phyloP scores from a whole-genome alignment of 192 early-diverging fungal species.

The Coemansia sp. region DNA sequence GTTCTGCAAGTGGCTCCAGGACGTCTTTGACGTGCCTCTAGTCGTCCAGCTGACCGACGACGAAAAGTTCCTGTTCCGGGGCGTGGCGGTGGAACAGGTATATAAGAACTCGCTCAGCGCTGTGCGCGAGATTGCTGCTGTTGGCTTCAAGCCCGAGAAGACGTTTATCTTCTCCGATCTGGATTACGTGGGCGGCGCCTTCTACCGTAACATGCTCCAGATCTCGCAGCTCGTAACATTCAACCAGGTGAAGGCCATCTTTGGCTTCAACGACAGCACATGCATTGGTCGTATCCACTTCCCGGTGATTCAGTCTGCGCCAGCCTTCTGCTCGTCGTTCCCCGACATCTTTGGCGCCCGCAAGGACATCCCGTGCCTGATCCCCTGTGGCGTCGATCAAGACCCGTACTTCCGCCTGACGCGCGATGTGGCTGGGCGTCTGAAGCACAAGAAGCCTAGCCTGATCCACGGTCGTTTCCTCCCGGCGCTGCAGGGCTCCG shows the following conservation, averaged over 20 bases:
- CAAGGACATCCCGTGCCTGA: constrained; percentile 90
- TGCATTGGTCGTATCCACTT: constrained; percentile 94
- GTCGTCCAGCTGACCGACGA: constrained; percentile 99
- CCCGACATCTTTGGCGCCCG: constrained; percentile 92
- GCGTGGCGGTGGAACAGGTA: constrained; percentile 79
- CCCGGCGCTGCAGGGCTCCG: constrained; percentile 86
- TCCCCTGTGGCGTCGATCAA: constrained; percentile 98
- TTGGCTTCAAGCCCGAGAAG: constrained; percentile 91
- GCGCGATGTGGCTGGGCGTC: constrained; percentile 83
- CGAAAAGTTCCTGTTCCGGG: constrained; percentile 98
- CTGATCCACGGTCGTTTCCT: constrained; percentile 95
- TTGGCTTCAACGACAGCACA: constrained; percentile 89
- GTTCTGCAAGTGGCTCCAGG: constrained; percentile 98
- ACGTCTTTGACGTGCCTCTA: constrained; percentile 90
- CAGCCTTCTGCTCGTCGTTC: constrained; percentile 93
- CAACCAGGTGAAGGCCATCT: constrained; percentile 77
- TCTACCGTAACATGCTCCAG: constrained; percentile 90
- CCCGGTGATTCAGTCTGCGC: constrained; percentile 89
- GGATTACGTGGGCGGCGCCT: constrained; percentile 85
- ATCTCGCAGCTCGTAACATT: constrained; percentile 87
- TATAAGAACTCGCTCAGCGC: constrained; percentile 74
- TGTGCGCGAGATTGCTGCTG: constrained; percentile 91
- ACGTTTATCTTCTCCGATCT: constrained; percentile 97
- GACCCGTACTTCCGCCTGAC: constrained; percentile 99
- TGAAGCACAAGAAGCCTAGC: constrained; percentile 95